Evolutionary conservation across 805 yeast genomes (phyloP).

Genomic region (Millerozyma miso): DNA sequence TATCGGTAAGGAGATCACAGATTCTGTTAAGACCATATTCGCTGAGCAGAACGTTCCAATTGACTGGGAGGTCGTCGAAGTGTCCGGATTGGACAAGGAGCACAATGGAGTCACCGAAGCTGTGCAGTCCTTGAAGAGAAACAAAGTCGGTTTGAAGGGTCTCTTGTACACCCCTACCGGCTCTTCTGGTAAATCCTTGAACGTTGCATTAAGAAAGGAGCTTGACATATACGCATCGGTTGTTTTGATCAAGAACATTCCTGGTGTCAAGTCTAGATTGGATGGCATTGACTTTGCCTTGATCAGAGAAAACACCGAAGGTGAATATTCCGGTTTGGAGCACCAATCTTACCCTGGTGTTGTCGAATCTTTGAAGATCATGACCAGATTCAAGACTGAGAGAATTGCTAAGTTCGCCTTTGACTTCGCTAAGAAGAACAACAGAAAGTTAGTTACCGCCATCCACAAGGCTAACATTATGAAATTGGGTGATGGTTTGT

Average conservation of each 20-base stretch:
- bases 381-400: constrained; percentile 92
- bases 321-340: constrained; percentile 97
- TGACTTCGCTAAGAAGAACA: constrained; percentile 89
- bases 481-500: constrained; percentile 98
- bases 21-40: constrained; percentile 87
- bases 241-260: constrained; percentile 88
- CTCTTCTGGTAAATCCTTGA: constrained; percentile 75
- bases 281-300: constrained; percentile 87
- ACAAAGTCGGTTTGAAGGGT: constrained; percentile 96
- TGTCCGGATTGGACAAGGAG: constrained; percentile 44
- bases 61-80: constrained; percentile 73
- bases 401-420: constrained; percentile 96
- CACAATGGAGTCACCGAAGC: constrained; percentile 80
- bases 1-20: constrained; percentile 93
- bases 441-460: constrained; percentile 90
- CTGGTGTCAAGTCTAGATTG: constrained; percentile 89
- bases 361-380: constrained; percentile 92
- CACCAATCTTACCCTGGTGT: constrained; percentile 97
- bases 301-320: constrained; percentile 98
- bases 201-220: constrained; percentile 95
- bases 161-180: constrained; percentile 87
- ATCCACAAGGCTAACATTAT: constrained; percentile 98
- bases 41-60: constrained; percentile 84
- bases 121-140: constrained; percentile 86
- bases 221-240: constrained; percentile 93